Conservation (phyloP, 1,284 basidiomycete genomes). For the Heterobasidion parviporum region DNA sequence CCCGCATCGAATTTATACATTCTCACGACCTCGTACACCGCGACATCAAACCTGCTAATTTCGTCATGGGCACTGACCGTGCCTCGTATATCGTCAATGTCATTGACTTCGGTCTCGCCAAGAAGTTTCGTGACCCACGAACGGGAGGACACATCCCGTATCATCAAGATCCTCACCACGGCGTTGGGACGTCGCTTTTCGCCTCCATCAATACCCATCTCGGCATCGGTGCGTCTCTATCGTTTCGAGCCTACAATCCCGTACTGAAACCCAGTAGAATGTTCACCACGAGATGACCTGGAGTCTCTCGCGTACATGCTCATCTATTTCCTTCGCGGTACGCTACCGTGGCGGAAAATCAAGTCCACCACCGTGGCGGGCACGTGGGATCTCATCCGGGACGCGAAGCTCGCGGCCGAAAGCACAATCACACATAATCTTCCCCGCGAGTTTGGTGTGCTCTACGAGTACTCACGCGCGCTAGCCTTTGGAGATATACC, state of each 20-base stretch:
- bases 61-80: constrained; percentile 1
- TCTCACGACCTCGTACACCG: constrained; percentile 76
- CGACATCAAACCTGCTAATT: constrained; percentile 84
- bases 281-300: constrained; percentile 85
- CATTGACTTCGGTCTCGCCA: constrained; percentile 93
- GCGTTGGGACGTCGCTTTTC: constrained; percentile 91
- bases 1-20: constrained; percentile 71
- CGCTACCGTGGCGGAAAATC: constrained; percentile 85
- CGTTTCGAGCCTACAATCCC: not conserved
- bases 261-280: constrained; percentile 38
- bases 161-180: constrained; percentile 82
- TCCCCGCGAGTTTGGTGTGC: constrained; percentile 82
- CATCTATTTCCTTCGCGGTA: constrained; percentile 87
- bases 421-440: constrained; percentile 72
- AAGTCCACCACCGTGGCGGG: constrained; percentile 69
- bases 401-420: constrained; percentile 57
- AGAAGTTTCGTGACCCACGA: constrained; percentile 86
- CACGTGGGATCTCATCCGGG: constrained; percentile 73
- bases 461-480: constrained; percentile 80
- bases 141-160: constrained; percentile 89
- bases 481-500: constrained; percentile 88
- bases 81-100: constrained; percentile 1
- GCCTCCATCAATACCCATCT: constrained; percentile 94
- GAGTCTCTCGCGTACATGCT: constrained; percentile 91
- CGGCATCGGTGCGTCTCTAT: constrained; percentile 59